Evolutionary conservation across 345 rosid species (phyloP), one percentile per base, ranked within the genome.

Genomic region (Luvunga scandens): DNA sequence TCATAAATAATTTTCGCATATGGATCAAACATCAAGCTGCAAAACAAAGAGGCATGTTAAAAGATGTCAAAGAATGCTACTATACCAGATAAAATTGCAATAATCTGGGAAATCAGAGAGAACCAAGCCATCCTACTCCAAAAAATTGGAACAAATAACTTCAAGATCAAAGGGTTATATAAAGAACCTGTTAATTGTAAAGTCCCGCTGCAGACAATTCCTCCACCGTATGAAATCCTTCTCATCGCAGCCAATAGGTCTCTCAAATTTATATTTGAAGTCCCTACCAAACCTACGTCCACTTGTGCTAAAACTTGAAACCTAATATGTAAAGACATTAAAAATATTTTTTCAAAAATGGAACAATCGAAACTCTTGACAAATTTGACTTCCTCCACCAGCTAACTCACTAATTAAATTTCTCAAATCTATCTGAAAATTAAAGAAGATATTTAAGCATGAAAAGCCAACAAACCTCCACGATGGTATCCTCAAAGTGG

Each of bases 11-110:
- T 84, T 85, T 86, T 90, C 36, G 88, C 88, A 90, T 83, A 94
- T 66, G 99, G 99, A 87, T 97, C 98, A 83, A 90, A 93, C 92
- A 97, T 87, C 86, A 97, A 87, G 82, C 98, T 97, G 90, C 80
- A 80, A 36, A 81, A 69, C 12, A 53, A 55, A 78, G 21, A 57
- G 62, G 75, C n/a, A 36, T 68, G 59, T 60, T 55, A 77, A 19
- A 28, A 55, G 45, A 34, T 19, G 50, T 34, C 13, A 38, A 48
- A 57, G 55, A 39, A 25, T 5, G 6, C 50, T 30, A 71, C 70
- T 36, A 53, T 10, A 45, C 78, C 50, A 25, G 71, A 22, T 45
- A 48, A 27, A 62, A 21, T 56, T 14, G 36, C 30, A 67, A 70
- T 75, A 14, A 31, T 56, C 24, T 42, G 42, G n/a, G 36, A 70